phyloP scores from a whole-genome alignment of 768 basidiomycete species.

The Termitomyces sp. region DNA sequence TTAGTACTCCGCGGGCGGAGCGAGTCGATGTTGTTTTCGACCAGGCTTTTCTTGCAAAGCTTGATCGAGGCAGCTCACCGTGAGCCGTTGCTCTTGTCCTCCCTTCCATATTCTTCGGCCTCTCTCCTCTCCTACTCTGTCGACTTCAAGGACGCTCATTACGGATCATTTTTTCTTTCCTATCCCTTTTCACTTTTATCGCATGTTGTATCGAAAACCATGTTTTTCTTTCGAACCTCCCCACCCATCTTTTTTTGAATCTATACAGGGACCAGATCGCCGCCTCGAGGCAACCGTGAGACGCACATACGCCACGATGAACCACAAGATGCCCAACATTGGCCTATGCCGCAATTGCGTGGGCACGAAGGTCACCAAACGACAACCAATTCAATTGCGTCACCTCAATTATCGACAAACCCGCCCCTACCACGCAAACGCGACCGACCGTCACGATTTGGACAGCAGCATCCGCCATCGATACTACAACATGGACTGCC shows the following conservation, averaged over 20 bases:
- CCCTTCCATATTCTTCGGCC: conserved; percentile 21
- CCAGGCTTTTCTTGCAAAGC: conserved; percentile 11
- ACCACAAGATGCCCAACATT: background rate
- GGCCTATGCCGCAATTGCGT: background rate
- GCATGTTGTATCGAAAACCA: conserved; percentile 16
- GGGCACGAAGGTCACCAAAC: conserved; percentile 2
- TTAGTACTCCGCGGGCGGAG: conserved; percentile 16
- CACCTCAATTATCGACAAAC: conserved; percentile 3
- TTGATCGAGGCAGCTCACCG: conserved; percentile 21
- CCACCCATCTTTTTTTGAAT: conserved; percentile 25
- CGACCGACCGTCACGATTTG: conserved; percentile 21
- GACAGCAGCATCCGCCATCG: conserved; percentile 7
- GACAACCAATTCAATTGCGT: background rate
- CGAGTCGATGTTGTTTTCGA: conserved; percentile 11
- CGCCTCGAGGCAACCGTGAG: conserved; percentile 29
- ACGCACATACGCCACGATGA: conserved; percentile 3
- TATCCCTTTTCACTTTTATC: conserved; percentile 24
- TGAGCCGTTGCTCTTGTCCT: conserved; percentile 18
- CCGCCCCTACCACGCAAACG: conserved; percentile 11
- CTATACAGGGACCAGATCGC: conserved; percentile 45
- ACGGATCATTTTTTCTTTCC: conserved; percentile 33
- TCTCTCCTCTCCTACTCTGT: conserved; percentile 24
- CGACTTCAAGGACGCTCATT: conserved; percentile 35
- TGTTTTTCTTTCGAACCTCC: conserved; percentile 16
- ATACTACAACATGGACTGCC: background rate